These are phyloP conservation scores for Neurospora pannonica DNA, from an alignment of 495 filamentous ascomycete genomes.

Conservation along the genomic window DNA sequence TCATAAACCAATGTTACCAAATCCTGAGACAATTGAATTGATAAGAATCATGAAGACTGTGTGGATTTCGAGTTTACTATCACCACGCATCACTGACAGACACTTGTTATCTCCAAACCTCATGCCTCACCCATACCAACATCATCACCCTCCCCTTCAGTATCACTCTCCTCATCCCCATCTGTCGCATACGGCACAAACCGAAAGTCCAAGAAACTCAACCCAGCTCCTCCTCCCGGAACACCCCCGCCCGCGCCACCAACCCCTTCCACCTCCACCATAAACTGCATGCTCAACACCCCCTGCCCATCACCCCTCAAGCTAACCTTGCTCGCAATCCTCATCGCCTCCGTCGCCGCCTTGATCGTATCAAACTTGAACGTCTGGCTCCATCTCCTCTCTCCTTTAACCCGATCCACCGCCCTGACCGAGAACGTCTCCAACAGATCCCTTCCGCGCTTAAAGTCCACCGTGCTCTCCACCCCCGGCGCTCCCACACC, in stretches of 20 bases:
- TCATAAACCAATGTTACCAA: neutral
- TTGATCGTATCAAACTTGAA: slow-evolving; percentile 84
- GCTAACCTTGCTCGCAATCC: slow-evolving; percentile 82
- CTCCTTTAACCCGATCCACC: neutral
- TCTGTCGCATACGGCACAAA: slow-evolving; percentile 40
- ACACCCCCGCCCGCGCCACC: neutral
- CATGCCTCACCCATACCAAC: slow-evolving; percentile 7
- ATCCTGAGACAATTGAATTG: neutral
- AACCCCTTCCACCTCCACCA: slow-evolving; percentile 68
- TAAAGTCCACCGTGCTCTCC: slow-evolving; percentile 75
- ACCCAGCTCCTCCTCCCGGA: neutral
- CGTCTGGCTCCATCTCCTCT: slow-evolving; percentile 38
- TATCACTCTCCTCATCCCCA: slow-evolving; percentile 26
- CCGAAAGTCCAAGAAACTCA: slow-evolving; percentile 39
- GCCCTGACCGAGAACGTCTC: slow-evolving; percentile 63
- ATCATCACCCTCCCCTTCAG: slow-evolving; percentile 10
- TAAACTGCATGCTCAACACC: slow-evolving; percentile 90
- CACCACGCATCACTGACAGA: neutral
- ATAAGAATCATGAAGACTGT: too few relatives aligned
- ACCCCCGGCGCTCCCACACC: slow-evolving; percentile 47
- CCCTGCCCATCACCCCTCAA: slow-evolving; percentile 79
- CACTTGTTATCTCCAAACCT: neutral
- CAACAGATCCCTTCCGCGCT: slow-evolving; percentile 58
- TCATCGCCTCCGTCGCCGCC: slow-evolving; percentile 79
- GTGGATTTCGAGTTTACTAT: neutral